phyloP scores from a whole-genome alignment of 2,329 filamentous ascomycete genomes.

The Fusarium sacchari region DNA sequence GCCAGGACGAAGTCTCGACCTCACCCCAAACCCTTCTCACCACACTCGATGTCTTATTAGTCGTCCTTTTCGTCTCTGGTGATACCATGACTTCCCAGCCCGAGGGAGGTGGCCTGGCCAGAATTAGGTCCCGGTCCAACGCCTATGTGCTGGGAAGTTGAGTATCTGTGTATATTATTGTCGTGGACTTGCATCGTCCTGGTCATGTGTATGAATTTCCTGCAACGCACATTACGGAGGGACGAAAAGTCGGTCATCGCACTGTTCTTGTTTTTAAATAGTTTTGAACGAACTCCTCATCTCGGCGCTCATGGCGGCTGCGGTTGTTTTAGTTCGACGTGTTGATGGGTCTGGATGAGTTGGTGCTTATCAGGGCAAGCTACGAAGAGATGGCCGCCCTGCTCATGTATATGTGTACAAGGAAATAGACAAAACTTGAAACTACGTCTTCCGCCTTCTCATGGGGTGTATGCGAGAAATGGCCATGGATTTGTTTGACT shows the following conservation, averaged over 20 bases:
- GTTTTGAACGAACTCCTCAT: constrained; percentile 23
- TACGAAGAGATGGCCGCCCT: constrained; percentile 34
- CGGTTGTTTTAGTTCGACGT: constrained; percentile 19
- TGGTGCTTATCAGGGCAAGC: constrained; percentile 23
- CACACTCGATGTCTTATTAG: constrained; percentile 47
- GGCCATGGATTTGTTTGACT: background rate
- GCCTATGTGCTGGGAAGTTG: background rate
- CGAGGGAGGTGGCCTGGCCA: constrained; percentile 12
- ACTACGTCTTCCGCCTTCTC: background rate
- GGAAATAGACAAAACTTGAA: constrained; percentile 47
- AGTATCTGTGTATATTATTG: constrained; percentile 46
- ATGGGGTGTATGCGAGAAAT: background rate
- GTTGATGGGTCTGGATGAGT: constrained; percentile 38
- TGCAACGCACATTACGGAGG: constrained; percentile 25
- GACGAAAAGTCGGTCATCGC: constrained; percentile 15
- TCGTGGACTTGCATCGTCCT: constrained; percentile 28
- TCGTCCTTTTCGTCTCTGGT: constrained; percentile 37
- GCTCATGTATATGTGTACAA: constrained; percentile 47
- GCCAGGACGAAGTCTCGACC: constrained; percentile 34
- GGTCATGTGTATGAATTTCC: constrained; percentile 29
- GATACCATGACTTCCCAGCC: constrained; percentile 26
- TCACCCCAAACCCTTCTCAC: constrained; percentile 26
- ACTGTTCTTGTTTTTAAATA: constrained; percentile 24
- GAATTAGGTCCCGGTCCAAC: constrained; percentile 11
- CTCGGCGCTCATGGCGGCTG: constrained; percentile 21